These are phyloP conservation scores for Triangularia verruculosa DNA, from an alignment of 2,329 filamentous ascomycete species.

Conservation along the genomic window DNA sequence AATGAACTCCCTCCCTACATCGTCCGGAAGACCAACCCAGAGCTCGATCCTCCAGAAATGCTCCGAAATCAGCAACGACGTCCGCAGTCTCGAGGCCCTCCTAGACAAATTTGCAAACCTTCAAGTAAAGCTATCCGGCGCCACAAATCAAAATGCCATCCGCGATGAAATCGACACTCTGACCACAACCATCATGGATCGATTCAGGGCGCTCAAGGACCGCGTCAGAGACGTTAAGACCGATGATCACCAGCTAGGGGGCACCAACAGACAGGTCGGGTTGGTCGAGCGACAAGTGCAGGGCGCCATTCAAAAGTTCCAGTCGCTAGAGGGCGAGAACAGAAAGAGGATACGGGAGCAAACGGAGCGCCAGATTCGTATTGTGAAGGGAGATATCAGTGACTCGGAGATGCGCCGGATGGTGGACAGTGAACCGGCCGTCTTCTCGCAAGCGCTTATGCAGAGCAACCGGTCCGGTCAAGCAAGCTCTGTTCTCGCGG, in stretches of 20 bases:
- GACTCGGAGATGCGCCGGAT: slow-evolving; percentile 76
- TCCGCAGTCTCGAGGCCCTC: slow-evolving; percentile 70
- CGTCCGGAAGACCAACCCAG: slow-evolving; percentile 56
- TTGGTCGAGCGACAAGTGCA: slow-evolving; percentile 78
- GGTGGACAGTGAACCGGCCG: slow-evolving; percentile 71
- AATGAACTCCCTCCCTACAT: slow-evolving; percentile 59
- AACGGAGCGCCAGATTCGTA: slow-evolving; percentile 85
- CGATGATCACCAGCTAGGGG: slow-evolving; percentile 68
- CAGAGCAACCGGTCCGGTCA: slow-evolving; percentile 77
- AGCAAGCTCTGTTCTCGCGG: slow-evolving; percentile 72
- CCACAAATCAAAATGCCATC: slow-evolving; percentile 67
- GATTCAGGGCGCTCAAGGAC: slow-evolving; percentile 75
- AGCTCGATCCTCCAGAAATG: slow-evolving; percentile 84
- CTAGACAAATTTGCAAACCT: slow-evolving; percentile 69
- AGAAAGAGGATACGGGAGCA: slow-evolving; percentile 77
- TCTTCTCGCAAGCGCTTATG: slow-evolving; percentile 86
- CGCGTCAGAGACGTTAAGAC: slow-evolving; percentile 81
- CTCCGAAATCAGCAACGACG: slow-evolving; percentile 72
- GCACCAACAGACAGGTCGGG: slow-evolving; percentile 66
- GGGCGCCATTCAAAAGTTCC: slow-evolving; percentile 76
- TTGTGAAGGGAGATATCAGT: slow-evolving; percentile 77
- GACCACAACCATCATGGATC: slow-evolving; percentile 75
- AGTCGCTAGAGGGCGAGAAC: slow-evolving; percentile 76
- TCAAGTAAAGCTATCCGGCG: slow-evolving; percentile 69
- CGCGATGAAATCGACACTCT: slow-evolving; percentile 70